Base-by-base conservation (phyloP, 345 rosid species). In the Streptanthus diversifolius region DNA sequence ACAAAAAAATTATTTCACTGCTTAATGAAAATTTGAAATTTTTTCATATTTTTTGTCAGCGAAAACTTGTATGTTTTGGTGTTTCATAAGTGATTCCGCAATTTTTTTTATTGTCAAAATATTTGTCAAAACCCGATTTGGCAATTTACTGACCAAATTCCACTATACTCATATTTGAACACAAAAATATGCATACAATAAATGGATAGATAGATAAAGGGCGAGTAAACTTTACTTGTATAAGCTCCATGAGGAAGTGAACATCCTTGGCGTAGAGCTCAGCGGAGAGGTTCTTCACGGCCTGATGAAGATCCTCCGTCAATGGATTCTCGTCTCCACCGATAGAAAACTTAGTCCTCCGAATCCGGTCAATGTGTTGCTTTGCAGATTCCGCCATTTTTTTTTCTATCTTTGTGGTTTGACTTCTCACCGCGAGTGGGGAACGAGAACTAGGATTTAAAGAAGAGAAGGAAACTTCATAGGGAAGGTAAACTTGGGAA, bases 181-280 rank as follows among this genome's bases (percentile, higher is more conserved):
- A n/a, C n/a, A n/a, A n/a, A n/a, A n/a, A n/a, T n/a, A n/a, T n/a
- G n/a, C n/a, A n/a, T n/a, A n/a, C 11, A 53, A 25, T 27, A 27
- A 35, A 53, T 35, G 14, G 33, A 7, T 0, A 29, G 36, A 54
- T 21, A 54, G 39, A 53, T 17, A n/a, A 0, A 54, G 36, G 29
- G n/a, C n/a, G 59, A 54, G 60, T 4, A 56, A 17, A 56, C 14
- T 18, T 18, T 36, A 77, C 93, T 88, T 88, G 91, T 9, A 89
- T 84, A 3, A 89, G 86, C 24, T 89, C 91, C 95, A 89, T 87
- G 7, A 89, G 85, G 44, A 86, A 84, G 67, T 88, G 95, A 5
- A 84, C 88, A 63, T 86, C 90, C 17, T 86, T 89, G 0, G 90
- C 66, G 55, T 89, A 89, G 17, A 89, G 92, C 22, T 90, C 92